Conservation (phyloP, 164 flowering plant genomes). For the Stephania cephalantha region DNA sequence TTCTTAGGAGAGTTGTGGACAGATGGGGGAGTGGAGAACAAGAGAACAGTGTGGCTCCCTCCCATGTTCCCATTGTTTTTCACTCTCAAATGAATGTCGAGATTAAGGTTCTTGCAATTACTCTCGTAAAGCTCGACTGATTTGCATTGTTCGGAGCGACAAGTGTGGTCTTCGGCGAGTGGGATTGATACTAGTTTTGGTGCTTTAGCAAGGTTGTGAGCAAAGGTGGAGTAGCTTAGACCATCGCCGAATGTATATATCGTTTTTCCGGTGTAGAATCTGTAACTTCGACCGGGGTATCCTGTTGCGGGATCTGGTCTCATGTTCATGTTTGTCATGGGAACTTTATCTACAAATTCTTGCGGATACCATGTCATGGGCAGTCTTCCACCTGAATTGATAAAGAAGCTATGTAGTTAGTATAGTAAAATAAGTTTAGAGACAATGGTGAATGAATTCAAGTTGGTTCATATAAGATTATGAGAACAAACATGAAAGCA, state of each 20-base stretch:
- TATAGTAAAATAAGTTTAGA: not conserved
- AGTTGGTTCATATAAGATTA: not conserved
- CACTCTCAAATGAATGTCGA: conserved; percentile 62
- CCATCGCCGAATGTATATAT: conserved; percentile 84
- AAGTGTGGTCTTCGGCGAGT: conserved; percentile 55
- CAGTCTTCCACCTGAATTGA: conserved; percentile 67
- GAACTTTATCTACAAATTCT: conserved; percentile 65
- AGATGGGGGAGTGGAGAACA: conserved; percentile 64
- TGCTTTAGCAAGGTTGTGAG: conserved; percentile 54
- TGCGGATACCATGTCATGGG: conserved; percentile 99
- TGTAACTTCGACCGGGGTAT: conserved; percentile 83
- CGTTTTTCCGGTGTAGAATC: conserved; percentile 81
- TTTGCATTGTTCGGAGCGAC: conserved; percentile 50
- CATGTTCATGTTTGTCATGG: conserved; percentile 98
- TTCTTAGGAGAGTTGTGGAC: conserved; percentile 73
- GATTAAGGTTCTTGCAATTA: conserved; percentile 41
- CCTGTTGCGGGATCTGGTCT: conserved; percentile 75
- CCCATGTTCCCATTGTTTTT: conserved; percentile 46
- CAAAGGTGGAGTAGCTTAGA: conserved; percentile 56
- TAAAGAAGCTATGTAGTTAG: not conserved
- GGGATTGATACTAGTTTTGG: conserved; percentile 56
- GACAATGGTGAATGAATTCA: not conserved
- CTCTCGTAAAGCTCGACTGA: conserved; percentile 43
- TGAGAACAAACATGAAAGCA: not conserved
- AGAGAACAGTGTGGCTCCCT: conserved; percentile 70